Evolutionary conservation across 2,329 filamentous ascomycete species (phyloP).

Genomic region (Elsinoe necatrix): DNA sequence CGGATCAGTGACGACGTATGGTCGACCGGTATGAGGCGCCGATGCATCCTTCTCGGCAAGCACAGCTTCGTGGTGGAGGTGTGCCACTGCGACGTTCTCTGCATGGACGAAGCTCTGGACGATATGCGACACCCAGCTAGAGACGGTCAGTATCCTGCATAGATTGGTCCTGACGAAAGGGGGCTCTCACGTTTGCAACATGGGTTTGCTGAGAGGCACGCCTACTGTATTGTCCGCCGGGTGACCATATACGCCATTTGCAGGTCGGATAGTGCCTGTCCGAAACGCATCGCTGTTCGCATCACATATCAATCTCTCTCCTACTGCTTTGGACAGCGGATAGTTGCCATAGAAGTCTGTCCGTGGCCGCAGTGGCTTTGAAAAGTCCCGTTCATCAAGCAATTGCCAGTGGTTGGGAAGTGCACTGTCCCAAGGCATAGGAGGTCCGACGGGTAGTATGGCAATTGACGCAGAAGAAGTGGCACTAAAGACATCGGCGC

Average conservation of each 20-base stretch:
- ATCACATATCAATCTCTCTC: not conserved
- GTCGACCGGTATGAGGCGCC: not conserved
- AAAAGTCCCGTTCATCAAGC: not conserved
- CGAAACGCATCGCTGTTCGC: not conserved
- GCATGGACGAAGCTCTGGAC: not conserved
- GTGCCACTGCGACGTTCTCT: not conserved
- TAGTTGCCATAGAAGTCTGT: not conserved
- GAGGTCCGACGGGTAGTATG: not conserved
- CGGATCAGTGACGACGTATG: not conserved
- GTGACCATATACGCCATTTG: not conserved
- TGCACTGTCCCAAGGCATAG: not conserved
- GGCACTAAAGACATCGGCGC: not conserved
- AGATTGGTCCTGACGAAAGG: too few species aligned
- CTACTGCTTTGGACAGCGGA: not conserved
- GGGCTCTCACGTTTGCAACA: not conserved
- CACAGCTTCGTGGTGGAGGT: slow-evolving; percentile 1
- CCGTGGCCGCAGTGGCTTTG: not conserved
- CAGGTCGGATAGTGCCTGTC: not conserved
- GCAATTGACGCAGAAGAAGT: not conserved
- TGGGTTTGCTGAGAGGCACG: not conserved
- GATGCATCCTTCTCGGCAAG: not conserved
- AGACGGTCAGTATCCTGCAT: not conserved
- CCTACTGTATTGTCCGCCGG: not conserved
- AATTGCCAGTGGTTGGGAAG: not conserved
- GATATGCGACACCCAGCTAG: not conserved